Base-by-base conservation (phyloP, 331 rosid genomes). In the Pyracantha coccinea region DNA sequence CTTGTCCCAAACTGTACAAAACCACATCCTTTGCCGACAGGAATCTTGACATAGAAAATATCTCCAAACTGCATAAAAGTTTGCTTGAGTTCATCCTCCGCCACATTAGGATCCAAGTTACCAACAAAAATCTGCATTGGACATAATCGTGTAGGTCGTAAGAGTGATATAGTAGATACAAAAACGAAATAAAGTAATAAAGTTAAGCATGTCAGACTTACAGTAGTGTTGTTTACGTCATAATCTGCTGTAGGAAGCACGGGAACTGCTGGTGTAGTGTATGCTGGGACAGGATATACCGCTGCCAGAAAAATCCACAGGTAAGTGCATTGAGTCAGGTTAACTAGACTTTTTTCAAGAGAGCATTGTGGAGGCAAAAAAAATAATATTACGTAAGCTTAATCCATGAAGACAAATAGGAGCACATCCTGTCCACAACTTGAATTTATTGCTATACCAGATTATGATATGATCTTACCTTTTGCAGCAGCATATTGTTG, bases 31-130 rank as follows among this genome's bases (percentile, higher is more conserved):
- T 88, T 89, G 78, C 90, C 95, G 52, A 82, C 79, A 54, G 85
- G 93, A 78, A 85, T 78, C 87, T 88, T 91, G 71, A 83, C 90
- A 66, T 85, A 88, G 23, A 82, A 75, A 73, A 91, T 77, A 21
- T 91, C 97, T 45, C 97, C 97, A 80, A 86, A 85, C 72, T 88
- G 93, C 85, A 89, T 29, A 71, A 89, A 89, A 25, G 82, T 81
- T 83, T 91, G 96, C 82, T 91, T 91, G 82, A 91, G 73, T 79
- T 91, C 93, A 69, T 91, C 97, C 69, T 89, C 97, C 6, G 88
- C 69, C 78, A 88, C 83, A 75, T 82, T 89, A 68, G 83, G 85
- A 80, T 91, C 97, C 89, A 91, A 86, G 87, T 79, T 91, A 44
- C 95, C 93, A 70, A 91, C 91, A 88, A 81, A 89, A 82, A 91